Percentiles rank a stretch among this genome's conserved stretches.
These are phyloP conservation scores for Rhypophila decipiens DNA, from an alignment of 495 filamentous ascomycete genomes.

Conservation along the genomic window DNA sequence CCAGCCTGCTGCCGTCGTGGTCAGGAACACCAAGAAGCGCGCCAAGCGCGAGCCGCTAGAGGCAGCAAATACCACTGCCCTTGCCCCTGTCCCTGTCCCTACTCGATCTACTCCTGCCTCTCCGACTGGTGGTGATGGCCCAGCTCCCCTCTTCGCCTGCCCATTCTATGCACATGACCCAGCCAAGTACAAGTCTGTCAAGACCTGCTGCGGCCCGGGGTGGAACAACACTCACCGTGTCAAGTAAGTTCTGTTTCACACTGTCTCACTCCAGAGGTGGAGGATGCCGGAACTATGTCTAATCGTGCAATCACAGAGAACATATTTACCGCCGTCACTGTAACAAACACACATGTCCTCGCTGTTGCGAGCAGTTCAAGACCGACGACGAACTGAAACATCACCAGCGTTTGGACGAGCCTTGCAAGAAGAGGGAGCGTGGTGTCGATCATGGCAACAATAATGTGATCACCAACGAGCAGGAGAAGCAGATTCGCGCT, in stretches of 20 bases:
- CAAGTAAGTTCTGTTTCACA: conserved; percentile 25
- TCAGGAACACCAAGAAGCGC: conserved; percentile 14
- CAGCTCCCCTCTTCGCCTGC: conserved; percentile 31
- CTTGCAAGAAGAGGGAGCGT: conserved; percentile 21
- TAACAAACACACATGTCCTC: conserved; percentile 30
- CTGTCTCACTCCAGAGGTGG: background rate
- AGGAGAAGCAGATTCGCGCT: conserved; percentile 18
- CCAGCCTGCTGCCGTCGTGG: background rate
- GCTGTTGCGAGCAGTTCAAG: conserved; percentile 34
- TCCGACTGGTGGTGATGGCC: background rate
- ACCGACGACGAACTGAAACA: conserved; percentile 26
- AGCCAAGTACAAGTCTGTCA: conserved; percentile 24
- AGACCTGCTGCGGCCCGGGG: conserved; percentile 35
- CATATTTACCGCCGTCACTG: conserved; percentile 38
- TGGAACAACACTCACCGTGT: conserved; percentile 38
- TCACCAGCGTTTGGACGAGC: conserved; percentile 32
- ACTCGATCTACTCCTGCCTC: too few relatives aligned
- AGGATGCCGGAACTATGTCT: background rate
- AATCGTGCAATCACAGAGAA: conserved; percentile 22
- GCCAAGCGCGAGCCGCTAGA: conserved; percentile 4
- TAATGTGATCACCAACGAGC: conserved; percentile 22
- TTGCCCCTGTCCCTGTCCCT: background rate
- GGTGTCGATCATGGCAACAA: too few relatives aligned
- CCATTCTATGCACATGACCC: conserved; percentile 38
- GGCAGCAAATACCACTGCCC: conserved; percentile 5